These are phyloP conservation scores for Cenococcum geophilum DNA, from an alignment of 495 filamentous ascomycete species.

Conservation along the genomic window DNA sequence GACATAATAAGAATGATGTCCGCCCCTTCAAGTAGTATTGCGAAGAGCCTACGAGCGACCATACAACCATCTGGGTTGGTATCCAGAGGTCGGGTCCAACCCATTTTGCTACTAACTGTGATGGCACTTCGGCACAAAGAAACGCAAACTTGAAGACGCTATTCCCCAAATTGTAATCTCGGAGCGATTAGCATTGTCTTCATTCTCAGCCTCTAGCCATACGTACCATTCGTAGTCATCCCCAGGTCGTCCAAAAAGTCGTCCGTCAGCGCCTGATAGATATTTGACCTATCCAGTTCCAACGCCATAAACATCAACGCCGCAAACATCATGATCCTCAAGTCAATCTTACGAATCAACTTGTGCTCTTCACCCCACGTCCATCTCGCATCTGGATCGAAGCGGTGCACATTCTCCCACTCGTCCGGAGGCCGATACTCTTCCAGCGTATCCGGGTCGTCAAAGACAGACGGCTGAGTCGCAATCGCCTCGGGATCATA, in stretches of 20 bases:
- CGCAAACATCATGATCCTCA: conserved; percentile 22
- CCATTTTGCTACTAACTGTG: conserved; percentile 29
- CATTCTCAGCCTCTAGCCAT: no score
- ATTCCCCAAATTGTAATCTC: conserved; percentile 32
- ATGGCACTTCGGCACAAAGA: conserved; percentile 29
- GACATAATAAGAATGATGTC: conserved; percentile 15
- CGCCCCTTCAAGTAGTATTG: conserved; percentile 25
- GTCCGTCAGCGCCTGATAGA: conserved; percentile 27
- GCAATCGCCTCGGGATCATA: conserved; percentile 52
- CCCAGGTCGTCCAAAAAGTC: conserved; percentile 27
- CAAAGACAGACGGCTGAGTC: conserved; percentile 49
- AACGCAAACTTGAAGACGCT: conserved; percentile 28
- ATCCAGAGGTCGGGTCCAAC: conserved; percentile 31
- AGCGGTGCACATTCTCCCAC: conserved; percentile 50
- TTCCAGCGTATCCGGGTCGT: conserved; percentile 46
- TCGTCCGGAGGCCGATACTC: conserved; percentile 48
- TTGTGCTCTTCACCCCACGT: conserved; percentile 46
- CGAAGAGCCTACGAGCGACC: conserved; percentile 22
- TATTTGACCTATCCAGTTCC: conserved; percentile 29
- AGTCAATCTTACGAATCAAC: conserved; percentile 35
- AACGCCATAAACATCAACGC: conserved; percentile 31
- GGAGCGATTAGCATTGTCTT: no score
- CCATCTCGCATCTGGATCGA: conserved; percentile 49
- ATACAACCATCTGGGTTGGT: conserved; percentile 27
- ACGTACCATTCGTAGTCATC: conserved; percentile 28